A percentile compares a stretch with the other conserved stretches of the same genome.
These are phyloP conservation scores for Lyophyllum atratum DNA, from an alignment of 768 basidiomycete genomes.

Conservation along the genomic window DNA sequence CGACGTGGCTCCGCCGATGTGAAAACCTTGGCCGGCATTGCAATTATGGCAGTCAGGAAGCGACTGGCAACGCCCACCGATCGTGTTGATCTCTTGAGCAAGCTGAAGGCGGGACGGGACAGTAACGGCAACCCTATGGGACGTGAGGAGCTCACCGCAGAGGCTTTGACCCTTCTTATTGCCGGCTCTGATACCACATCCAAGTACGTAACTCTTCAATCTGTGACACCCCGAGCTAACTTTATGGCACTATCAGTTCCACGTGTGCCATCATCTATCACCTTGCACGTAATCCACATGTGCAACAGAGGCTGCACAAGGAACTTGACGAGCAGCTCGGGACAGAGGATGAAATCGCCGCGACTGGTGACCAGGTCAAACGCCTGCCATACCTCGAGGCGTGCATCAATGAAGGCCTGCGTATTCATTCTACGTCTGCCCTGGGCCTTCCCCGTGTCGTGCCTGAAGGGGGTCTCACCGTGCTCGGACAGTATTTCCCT, in stretches of 20 bases:
- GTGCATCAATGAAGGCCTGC: conserved; percentile 83
- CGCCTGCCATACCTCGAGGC: conserved; percentile 79
- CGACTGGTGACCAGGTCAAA: conserved; percentile 71
- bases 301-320: conserved; percentile 70
- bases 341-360: conserved; percentile 58
- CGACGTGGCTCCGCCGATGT: conserved; percentile 65
- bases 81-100: conserved; percentile 78
- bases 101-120: conserved; percentile 78
- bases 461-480: conserved; percentile 70
- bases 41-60: conserved; percentile 77
- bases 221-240: neutral
- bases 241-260: conserved; percentile 49
- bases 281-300: conserved; percentile 66
- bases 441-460: conserved; percentile 83
- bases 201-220: conserved; percentile 53
- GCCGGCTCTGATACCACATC: conserved; percentile 93
- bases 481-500: conserved; percentile 62
- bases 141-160: conserved; percentile 82
- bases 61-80: conserved; percentile 71
- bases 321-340: conserved; percentile 70
- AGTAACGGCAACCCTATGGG: conserved; percentile 81
- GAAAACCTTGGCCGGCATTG: conserved; percentile 74
- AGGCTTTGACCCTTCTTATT: conserved; percentile 83
- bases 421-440: conserved; percentile 82
- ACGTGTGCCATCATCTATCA: conserved; percentile 89